Conservation (phyloP, 2,329 filamentous ascomycete species). For the Trichophyton benhamiae region DNA sequence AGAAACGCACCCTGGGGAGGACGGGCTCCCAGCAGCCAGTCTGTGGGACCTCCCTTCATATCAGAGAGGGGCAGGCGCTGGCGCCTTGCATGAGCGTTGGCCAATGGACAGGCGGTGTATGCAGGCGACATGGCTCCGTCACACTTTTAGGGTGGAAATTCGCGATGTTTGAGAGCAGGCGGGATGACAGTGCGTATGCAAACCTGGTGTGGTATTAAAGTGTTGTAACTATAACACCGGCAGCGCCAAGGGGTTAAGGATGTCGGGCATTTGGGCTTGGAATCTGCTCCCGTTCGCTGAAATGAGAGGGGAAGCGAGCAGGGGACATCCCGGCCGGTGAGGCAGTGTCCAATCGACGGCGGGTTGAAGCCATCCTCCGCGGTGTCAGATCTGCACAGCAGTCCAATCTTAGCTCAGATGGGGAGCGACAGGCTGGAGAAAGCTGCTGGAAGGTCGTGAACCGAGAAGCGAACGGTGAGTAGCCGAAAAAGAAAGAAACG, state of each 20-base stretch:
- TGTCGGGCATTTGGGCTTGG: background rate
- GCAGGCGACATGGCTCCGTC: conserved; percentile 1
- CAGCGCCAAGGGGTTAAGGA: background rate
- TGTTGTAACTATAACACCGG: background rate
- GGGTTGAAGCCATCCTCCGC: background rate
- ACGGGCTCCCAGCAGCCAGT: background rate
- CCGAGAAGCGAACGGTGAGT: background rate
- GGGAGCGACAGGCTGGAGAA: background rate
- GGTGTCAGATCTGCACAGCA: background rate
- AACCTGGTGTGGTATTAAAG: background rate
- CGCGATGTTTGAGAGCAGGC: background rate
- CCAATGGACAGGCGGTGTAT: background rate
- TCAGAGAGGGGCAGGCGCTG: background rate
- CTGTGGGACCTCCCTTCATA: background rate
- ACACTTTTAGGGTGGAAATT: background rate
- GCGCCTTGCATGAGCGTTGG: background rate
- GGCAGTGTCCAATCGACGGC: background rate
- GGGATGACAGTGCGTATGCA: background rate
- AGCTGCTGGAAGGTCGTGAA: background rate
- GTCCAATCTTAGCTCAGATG: background rate
- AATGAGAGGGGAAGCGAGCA: conserved; percentile 1
- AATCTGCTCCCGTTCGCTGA: conserved; percentile 1
- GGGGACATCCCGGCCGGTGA: background rate
- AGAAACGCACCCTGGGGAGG: background rate
- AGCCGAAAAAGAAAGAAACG: no score